Percentiles rank a stretch among this genome's conserved stretches.
These are phyloP conservation scores for Lachancea fermentati DNA, from an alignment of 805 yeast species.

Conservation along the genomic window DNA sequence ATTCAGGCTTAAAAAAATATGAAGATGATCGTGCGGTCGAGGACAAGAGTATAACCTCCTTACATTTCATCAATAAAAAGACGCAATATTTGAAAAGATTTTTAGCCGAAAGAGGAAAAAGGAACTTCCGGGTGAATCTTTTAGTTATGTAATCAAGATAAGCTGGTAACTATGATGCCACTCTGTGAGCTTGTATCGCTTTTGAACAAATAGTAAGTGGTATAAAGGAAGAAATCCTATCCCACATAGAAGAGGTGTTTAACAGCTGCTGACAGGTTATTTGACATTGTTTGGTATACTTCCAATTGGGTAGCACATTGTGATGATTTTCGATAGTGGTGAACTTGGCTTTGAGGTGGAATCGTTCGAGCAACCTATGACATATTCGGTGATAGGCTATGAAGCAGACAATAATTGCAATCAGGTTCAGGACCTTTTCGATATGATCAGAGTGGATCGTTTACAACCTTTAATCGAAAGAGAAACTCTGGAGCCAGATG, in stretches of 20 bases:
- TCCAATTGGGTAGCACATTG: not conserved
- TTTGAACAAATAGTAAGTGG: too few relatives aligned
- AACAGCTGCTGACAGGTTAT: too few relatives aligned
- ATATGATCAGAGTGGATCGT: not conserved
- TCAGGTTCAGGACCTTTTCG: not conserved
- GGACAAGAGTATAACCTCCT: too few relatives aligned
- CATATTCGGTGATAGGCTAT: not conserved
- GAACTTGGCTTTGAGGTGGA: not conserved
- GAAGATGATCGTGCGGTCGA: not conserved
- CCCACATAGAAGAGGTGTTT: too few relatives aligned
- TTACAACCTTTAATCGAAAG: not conserved
- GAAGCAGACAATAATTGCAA: not conserved
- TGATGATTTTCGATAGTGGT: not conserved
- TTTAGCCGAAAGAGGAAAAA: not conserved
- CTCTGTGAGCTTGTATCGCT: not conserved
- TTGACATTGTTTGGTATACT: not conserved
- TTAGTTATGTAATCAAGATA: not conserved
- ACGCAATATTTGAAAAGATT: not conserved
- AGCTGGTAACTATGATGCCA: not conserved
- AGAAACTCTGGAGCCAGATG: not conserved
- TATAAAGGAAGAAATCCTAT: too few relatives aligned
- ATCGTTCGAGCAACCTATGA: not conserved
- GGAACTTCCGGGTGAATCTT: not conserved
- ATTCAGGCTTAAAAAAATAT: not conserved
- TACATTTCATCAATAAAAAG: too few relatives aligned